Conservation (phyloP, 306 rosid genomes). For the Oemleria cerasiformis region DNA sequence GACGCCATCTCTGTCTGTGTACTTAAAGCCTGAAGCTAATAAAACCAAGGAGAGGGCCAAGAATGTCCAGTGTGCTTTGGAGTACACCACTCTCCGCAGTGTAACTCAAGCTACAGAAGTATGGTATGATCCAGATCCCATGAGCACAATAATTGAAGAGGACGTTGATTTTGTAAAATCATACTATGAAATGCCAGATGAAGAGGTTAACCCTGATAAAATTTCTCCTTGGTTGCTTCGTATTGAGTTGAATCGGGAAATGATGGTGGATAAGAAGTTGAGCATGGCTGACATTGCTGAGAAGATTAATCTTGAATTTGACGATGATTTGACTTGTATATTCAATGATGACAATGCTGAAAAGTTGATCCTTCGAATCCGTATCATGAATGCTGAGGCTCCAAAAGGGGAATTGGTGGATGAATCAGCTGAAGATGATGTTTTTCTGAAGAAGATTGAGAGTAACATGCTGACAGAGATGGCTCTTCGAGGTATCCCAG, state of each 20-base stretch:
- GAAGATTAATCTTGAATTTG: constrained; percentile 91
- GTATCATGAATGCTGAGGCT: constrained; percentile 96
- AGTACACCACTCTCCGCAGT: constrained; percentile 93
- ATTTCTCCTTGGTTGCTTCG: constrained; percentile 99
- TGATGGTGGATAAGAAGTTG: constrained; percentile 99
- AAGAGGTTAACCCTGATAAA: constrained; percentile 88
- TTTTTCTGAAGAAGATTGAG: constrained; percentile 89
- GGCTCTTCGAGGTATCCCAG: constrained; percentile 95
- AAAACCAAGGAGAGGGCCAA: constrained; percentile 97
- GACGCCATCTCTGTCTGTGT: constrained; percentile 93
- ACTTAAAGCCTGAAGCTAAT: constrained; percentile 70
- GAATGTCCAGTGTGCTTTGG: constrained; percentile 95
- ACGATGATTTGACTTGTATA: constrained; percentile 88
- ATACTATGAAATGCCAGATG: constrained; percentile 98
- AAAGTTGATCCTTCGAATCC: constrained; percentile 87
- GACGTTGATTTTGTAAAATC: constrained; percentile 90
- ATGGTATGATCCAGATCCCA: constrained; percentile 98
- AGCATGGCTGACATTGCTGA: constrained; percentile 99
- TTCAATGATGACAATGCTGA: constrained; percentile 98
- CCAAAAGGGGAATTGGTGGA: constrained; percentile 88
- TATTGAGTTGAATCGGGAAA: constrained; percentile 91
- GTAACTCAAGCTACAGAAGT: constrained; percentile 98
- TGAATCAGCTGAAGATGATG: constrained; percentile 97
- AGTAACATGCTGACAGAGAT: constrained; percentile 97
- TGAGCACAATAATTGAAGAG: constrained; percentile 87